These are phyloP conservation scores for Paracorniculantispora psalliotae DNA, from an alignment of 2,329 filamentous ascomycete species.

Conservation along the genomic window DNA sequence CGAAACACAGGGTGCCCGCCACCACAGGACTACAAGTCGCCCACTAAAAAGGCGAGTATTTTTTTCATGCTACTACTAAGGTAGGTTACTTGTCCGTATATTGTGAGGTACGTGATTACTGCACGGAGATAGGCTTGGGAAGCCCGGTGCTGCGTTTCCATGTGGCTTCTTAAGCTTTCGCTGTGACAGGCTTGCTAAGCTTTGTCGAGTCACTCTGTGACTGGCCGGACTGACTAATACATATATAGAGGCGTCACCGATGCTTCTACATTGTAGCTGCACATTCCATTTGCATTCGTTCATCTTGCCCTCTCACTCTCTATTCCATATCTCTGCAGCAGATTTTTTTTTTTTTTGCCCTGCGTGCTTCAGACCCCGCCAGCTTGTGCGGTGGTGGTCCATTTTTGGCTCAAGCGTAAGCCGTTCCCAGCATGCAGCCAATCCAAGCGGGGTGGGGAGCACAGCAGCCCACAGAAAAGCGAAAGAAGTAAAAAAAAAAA, in stretches of 20 bases:
- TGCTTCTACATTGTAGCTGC: background rate
- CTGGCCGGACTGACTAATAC: constrained; percentile 10
- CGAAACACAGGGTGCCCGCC: too few relatives aligned
- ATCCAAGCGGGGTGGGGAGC: background rate
- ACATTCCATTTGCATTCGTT: background rate
- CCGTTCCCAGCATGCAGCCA: constrained; percentile 6
- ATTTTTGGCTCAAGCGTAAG: constrained; percentile 9
- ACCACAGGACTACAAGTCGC: too few relatives aligned
- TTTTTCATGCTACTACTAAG: too few relatives aligned
- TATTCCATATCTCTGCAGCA: background rate
- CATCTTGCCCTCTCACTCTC: background rate
- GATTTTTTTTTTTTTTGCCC: background rate
- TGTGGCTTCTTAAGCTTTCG: constrained; percentile 3
- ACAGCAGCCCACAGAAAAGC: constrained; percentile 6
- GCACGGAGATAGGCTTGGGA: constrained; percentile 6
- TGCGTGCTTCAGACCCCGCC: constrained; percentile 7
- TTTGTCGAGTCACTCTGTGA: constrained; percentile 5
- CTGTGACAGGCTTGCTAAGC: constrained; percentile 4
- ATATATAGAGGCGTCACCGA: background rate
- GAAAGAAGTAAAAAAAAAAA: constrained; percentile 1
- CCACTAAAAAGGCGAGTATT: too few relatives aligned
- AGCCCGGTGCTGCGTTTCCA: background rate
- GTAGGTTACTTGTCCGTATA: too few relatives aligned
- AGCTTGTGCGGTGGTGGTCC: constrained; percentile 11
- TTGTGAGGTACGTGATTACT: too few relatives aligned